phyloP scores from a whole-genome alignment of 441 rosid genomes.

The Erysimum cheiri region DNA sequence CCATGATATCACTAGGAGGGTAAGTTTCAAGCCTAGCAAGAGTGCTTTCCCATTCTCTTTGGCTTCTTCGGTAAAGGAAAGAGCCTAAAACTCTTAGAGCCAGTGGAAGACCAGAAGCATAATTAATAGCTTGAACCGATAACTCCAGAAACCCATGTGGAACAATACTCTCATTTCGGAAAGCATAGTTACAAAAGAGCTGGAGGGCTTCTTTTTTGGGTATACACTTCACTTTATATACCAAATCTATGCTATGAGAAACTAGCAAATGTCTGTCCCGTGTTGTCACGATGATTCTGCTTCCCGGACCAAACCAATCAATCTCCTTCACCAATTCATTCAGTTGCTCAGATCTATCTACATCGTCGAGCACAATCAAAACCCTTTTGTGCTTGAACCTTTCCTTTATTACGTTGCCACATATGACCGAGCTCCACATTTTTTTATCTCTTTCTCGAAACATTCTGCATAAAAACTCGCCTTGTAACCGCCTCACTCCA shows the following conservation, averaged over 20 bases:
- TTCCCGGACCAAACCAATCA: constrained; percentile 52
- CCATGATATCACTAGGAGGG: constrained; percentile 39
- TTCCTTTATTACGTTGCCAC: constrained; percentile 1
- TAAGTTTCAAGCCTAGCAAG: constrained; percentile 37
- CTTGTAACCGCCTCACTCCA: constrained; percentile 31
- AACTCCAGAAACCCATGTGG: constrained; percentile 23
- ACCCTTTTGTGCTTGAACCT: constrained; percentile 41
- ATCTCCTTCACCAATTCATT: constrained; percentile 30
- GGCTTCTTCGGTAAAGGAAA: constrained; percentile 35
- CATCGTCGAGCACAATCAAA: constrained; percentile 47
- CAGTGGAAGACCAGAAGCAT: constrained; percentile 51
- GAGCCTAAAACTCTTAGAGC: constrained; percentile 50
- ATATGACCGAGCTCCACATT: constrained; percentile 23
- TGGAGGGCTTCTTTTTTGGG: constrained; percentile 38
- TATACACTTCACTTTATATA: constrained; percentile 31
- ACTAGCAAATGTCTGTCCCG: constrained; percentile 46
- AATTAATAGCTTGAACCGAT: constrained; percentile 15
- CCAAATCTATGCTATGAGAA: constrained; percentile 30
- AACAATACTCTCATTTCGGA: constrained; percentile 15
- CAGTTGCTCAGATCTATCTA: constrained; percentile 38
- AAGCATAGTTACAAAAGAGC: constrained; percentile 47
- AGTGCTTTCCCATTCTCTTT: constrained; percentile 41
- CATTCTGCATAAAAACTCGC: constrained; percentile 37
- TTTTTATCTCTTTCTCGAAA: constrained; percentile 30
- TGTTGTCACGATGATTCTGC: constrained; percentile 53